Evolutionary conservation across 805 yeast genomes (phyloP).

Genomic region (Middelhovenomyces tepae): DNA sequence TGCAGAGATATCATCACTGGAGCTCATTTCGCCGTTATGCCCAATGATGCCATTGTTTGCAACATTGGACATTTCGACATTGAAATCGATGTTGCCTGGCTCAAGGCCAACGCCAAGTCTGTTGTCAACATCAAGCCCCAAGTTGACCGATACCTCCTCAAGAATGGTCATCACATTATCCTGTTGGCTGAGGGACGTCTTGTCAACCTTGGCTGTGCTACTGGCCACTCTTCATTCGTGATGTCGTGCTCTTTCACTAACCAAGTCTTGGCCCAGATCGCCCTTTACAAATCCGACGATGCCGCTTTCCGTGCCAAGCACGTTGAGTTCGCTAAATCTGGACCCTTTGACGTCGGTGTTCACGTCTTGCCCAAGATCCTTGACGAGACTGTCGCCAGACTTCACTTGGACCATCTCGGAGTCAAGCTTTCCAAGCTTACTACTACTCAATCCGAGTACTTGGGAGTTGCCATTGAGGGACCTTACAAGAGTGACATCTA

Average conservation of each 20-base stretch:
- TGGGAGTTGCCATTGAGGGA: slow-evolving; percentile 85
- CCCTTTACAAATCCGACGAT: slow-evolving; percentile 85
- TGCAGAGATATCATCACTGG: slow-evolving; percentile 96
- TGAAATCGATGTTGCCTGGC: slow-evolving; percentile 99
- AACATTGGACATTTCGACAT: slow-evolving; percentile 99
- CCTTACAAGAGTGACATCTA: slow-evolving; percentile 97
- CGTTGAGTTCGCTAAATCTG: slow-evolving; percentile 88
- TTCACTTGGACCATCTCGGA: slow-evolving; percentile 92
- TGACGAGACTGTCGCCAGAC: slow-evolving; percentile 97
- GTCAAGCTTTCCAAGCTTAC: slow-evolving; percentile 75
- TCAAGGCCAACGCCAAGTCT: slow-evolving; percentile 86
- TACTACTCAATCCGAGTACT: slow-evolving; percentile 82
- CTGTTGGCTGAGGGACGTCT: slow-evolving; percentile 98
- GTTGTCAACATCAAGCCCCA: slow-evolving; percentile 98
- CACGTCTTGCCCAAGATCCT: slow-evolving; percentile 95
- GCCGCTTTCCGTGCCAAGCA: slow-evolving; percentile 64
- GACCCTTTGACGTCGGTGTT: slow-evolving; percentile 85
- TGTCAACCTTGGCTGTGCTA: slow-evolving; percentile 98
- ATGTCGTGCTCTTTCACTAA: slow-evolving; percentile 99
- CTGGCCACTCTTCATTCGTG: slow-evolving; percentile 98
- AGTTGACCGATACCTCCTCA: slow-evolving; percentile 92
- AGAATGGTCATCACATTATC: slow-evolving; percentile 86
- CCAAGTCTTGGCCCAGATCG: slow-evolving; percentile 98
- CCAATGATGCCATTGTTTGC: slow-evolving; percentile 98
- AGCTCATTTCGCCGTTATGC: slow-evolving; percentile 83